phyloP scores from a whole-genome alignment of 2,329 filamentous ascomycete species.

The Sporothrix mexicana region DNA sequence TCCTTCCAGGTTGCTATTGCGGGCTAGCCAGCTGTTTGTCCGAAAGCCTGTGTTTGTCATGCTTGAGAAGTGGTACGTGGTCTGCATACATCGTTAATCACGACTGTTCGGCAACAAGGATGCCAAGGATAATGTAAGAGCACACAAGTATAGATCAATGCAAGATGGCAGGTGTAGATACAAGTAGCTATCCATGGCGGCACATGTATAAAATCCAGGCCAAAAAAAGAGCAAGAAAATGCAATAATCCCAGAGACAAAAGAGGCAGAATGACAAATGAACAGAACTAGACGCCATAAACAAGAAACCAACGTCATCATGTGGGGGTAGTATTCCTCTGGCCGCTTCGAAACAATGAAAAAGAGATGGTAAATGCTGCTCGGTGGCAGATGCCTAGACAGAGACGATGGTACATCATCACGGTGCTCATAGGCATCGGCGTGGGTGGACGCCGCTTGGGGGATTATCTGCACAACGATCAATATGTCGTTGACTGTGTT shows the following conservation, averaged over 20 bases:
- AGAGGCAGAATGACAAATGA: background rate
- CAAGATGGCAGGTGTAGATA: slow-evolving; percentile 6
- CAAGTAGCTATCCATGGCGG: background rate
- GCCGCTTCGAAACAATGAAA: background rate
- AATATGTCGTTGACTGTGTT: background rate
- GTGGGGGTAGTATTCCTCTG: slow-evolving; percentile 5
- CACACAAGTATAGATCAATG: background rate
- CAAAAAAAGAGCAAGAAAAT: background rate
- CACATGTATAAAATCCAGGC: too few relatives aligned
- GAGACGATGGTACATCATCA: background rate
- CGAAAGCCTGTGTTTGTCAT: too few relatives aligned
- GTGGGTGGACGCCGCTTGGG: background rate
- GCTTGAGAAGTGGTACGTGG: too few relatives aligned
- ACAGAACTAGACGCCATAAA: background rate
- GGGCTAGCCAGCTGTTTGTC: too few relatives aligned
- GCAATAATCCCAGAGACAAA: slow-evolving; percentile 5
- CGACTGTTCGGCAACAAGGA: too few relatives aligned
- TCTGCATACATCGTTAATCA: too few relatives aligned
- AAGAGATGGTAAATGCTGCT: background rate
- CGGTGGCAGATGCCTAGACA: too few relatives aligned
- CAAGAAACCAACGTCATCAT: background rate
- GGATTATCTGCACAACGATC: slow-evolving; percentile 8
- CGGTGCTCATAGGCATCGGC: background rate
- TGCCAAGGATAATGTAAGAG: too few relatives aligned
- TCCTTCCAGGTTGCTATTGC: too few relatives aligned